These are phyloP conservation scores for Aspergillus nanangensis DNA, from an alignment of 495 filamentous ascomycete species.

Conservation along the genomic window DNA sequence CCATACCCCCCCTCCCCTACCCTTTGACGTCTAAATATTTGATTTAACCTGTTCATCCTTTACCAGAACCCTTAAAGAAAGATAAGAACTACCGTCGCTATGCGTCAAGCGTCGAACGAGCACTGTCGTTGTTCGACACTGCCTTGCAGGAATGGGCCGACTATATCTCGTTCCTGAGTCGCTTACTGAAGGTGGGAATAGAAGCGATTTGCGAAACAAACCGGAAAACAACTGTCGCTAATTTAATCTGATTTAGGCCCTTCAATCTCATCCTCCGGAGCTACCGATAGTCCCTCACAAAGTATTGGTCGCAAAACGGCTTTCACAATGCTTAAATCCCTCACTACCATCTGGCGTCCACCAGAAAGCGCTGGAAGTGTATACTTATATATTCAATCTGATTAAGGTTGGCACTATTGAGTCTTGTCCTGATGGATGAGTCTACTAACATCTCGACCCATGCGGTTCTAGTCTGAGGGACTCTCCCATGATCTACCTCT, in stretches of 20 bases:
- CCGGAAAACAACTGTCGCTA: no score
- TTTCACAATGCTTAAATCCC: conserved; percentile 93
- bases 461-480: conserved; percentile 52
- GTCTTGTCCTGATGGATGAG: background rate
- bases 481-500: conserved; percentile 76
- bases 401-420: conserved; percentile 24
- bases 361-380: conserved; percentile 94
- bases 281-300: conserved; percentile 76
- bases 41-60: background rate
- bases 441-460: conserved; percentile 8
- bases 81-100: conserved; percentile 92
- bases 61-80: conserved; percentile 63
- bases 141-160: conserved; percentile 97
- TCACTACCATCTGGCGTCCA: conserved; percentile 95
- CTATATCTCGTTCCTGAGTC: conserved; percentile 94
- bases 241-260: conserved; percentile 53
- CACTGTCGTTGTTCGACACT: conserved; percentile 86
- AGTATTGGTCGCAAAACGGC: conserved; percentile 75
- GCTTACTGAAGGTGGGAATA: conserved; percentile 93
- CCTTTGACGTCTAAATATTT: conserved; percentile 3
- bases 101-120: conserved; percentile 81
- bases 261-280: conserved; percentile 78
- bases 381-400: conserved; percentile 72
- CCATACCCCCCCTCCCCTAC: background rate
- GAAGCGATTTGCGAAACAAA: no score